Evolutionary conservation across 140 eudicot species (phyloP).

Genomic region (Stevia rebaudiana): DNA sequence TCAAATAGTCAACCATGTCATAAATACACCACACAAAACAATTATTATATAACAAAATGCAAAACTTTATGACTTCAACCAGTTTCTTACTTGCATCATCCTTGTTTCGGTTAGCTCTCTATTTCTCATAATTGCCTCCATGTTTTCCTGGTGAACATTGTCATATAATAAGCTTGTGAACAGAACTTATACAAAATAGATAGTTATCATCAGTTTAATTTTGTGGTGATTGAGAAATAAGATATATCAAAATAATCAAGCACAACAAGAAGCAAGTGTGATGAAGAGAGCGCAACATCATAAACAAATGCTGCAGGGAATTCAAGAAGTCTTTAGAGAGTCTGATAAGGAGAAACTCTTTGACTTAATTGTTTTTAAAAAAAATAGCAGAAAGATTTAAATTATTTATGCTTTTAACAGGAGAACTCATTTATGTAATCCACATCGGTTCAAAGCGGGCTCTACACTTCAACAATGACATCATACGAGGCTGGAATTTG

Average conservation of each 20-base stretch:
- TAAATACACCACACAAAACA: not conserved
- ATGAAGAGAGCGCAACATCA: constrained; percentile 2
- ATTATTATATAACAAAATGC: constrained; percentile 4
- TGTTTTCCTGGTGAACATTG: constrained; percentile 58
- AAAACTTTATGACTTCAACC: constrained; percentile 7
- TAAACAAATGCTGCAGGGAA: constrained; percentile 11
- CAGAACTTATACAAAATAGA: not conserved
- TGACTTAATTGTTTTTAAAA: not conserved
- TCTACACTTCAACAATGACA: constrained; percentile 14
- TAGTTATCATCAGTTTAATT: constrained; percentile 16
- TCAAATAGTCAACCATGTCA: constrained; percentile 13
- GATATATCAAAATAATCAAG: constrained; percentile 13
- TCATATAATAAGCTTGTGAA: constrained; percentile 7
- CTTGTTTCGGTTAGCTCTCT: constrained; percentile 96
- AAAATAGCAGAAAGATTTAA: not conserved
- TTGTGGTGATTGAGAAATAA: constrained; percentile 3
- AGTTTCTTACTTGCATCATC: constrained; percentile 93
- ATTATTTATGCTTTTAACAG: not conserved
- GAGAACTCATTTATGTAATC: not conserved
- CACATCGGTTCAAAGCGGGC: constrained; percentile 3
- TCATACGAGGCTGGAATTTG: not conserved
- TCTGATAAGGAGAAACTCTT: not conserved
- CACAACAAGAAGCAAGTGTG: constrained; percentile 4
- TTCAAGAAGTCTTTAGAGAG: constrained; percentile 1
- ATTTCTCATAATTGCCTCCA: constrained; percentile 85